Base-by-base conservation (phyloP, 208 protist genomes). In the Trypanosoma brucei region DNA sequence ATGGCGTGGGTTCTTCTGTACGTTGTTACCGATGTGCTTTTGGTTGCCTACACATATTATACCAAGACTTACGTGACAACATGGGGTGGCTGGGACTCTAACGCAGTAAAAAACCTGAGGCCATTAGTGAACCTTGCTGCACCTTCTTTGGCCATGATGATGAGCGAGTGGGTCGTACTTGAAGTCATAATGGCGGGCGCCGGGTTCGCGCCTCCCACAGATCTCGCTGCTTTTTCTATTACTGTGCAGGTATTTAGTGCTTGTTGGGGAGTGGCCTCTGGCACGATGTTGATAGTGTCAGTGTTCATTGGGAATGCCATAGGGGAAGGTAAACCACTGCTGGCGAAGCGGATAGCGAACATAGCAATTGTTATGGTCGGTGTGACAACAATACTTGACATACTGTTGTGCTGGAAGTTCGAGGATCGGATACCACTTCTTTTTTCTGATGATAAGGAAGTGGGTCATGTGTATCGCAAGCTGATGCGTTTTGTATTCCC, bases 231-330 rank as follows among this genome's bases (percentile, higher is more conserved):
- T 30, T 94, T 81, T 78, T 81, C 81, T 35, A 92, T 94, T 70
- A 88, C 79, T 14, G 55, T 91, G 34, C 82, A 92, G 71, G 57
- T 91, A 45, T 91, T 92, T 65, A 76, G 82, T 58, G 39, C 88
- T 34, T 84, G 87, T 70, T 94, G 88, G 85, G 68, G 78, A 30
- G 75, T 94, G 51, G 65, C 63, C 2, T 84, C 83, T n/a, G 88
- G 83, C 58, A 78, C 81, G n/a, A 92, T 89, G 64, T 80, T 88
- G 57, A 44, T 92, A 33, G 73, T 77, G 0, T 81, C 65, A 50
- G 88, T 94, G 48, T 90, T 92, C 62, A 86, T 94, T n/a, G 88
- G 88, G 5, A 94, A 91, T 54, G 82, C 82, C n/a, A 76, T 94
- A 52, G 88, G 88, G 14, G 83, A 76, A 36, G 68, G 84, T 2